phyloP scores from a whole-genome alignment of 371 early-diverging fungal species.

The Mortierella sp. region DNA sequence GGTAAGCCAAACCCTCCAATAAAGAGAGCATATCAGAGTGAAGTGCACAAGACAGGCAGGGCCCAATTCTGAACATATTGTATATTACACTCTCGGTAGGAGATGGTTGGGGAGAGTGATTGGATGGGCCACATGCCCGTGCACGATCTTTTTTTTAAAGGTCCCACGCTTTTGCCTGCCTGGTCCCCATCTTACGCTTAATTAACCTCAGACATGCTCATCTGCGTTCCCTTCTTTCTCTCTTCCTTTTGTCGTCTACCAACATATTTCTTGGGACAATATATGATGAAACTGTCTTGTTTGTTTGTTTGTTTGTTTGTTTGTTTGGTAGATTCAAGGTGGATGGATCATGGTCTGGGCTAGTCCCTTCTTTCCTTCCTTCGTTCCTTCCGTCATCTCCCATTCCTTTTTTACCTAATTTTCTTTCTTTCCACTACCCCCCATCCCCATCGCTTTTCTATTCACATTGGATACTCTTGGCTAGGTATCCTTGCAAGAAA shows the following conservation, averaged over 20 bases:
- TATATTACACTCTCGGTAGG: no score
- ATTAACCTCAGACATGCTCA: constrained; percentile 3
- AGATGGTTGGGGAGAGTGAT: not conserved
- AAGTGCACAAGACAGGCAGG: not conserved
- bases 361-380: not conserved
- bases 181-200: not conserved
- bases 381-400: not conserved
- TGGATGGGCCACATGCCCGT: not conserved
- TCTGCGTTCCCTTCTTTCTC: no score
- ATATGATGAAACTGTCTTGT: not conserved
- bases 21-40: not conserved
- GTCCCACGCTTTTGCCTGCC: constrained; percentile 6
- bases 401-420: no score
- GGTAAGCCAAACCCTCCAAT: not conserved
- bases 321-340: not conserved
- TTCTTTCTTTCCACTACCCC: not conserved
- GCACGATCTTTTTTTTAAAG: not conserved
- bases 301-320: not conserved
- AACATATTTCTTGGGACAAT: no score
- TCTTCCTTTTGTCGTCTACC: no score
- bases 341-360: constrained; percentile 10
- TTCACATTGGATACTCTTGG: not conserved
- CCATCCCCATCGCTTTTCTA: not conserved
- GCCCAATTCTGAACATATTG: not conserved
- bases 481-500: not conserved